Percentiles rank a stretch among this genome's conserved stretches.
Evolutionary conservation across 164 flowering plant species (phyloP).

Genomic region (Kingdonia uniflora): DNA sequence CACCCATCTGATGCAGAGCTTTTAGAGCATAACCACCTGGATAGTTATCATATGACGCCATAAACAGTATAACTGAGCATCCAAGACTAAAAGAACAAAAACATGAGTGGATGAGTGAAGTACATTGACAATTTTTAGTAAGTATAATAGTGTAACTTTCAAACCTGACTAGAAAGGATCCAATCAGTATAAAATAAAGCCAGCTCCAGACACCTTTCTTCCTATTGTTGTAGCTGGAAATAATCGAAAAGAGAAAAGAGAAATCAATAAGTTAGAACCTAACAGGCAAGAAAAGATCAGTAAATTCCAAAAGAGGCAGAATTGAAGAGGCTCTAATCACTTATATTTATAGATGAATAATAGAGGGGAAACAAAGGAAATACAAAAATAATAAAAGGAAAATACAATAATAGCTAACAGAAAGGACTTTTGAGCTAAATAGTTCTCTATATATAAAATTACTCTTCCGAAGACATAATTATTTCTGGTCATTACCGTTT

Average conservation of each 20-base stretch:
- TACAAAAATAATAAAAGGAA: too few relatives aligned
- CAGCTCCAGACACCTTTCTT: constrained; percentile 63
- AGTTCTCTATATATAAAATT: too few relatives aligned
- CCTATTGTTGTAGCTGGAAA: constrained; percentile 77
- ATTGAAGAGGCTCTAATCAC: too few relatives aligned
- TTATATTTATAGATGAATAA: too few relatives aligned
- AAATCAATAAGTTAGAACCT: too few relatives aligned
- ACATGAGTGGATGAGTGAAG: constrained; percentile 14
- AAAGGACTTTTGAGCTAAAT: too few relatives aligned
- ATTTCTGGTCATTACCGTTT: too few relatives aligned
- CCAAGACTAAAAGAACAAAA: constrained; percentile 66
- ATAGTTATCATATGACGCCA: constrained; percentile 90
- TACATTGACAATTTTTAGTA: background rate
- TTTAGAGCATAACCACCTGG: constrained; percentile 77
- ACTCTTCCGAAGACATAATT: too few relatives aligned
- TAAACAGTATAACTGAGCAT: constrained; percentile 49
- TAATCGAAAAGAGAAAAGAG: constrained; percentile 4
- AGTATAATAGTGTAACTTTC: background rate
- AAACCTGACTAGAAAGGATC: constrained; percentile 65
- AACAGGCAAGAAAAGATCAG: too few relatives aligned
- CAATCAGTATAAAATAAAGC: constrained; percentile 47
- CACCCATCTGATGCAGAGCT: constrained; percentile 60
- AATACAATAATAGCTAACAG: too few relatives aligned
- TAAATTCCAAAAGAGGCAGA: too few relatives aligned
- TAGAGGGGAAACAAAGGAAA: too few relatives aligned